phyloP scores from a whole-genome alignment of 2,329 filamentous ascomycete genomes.

The Pseudocercospora musae region DNA sequence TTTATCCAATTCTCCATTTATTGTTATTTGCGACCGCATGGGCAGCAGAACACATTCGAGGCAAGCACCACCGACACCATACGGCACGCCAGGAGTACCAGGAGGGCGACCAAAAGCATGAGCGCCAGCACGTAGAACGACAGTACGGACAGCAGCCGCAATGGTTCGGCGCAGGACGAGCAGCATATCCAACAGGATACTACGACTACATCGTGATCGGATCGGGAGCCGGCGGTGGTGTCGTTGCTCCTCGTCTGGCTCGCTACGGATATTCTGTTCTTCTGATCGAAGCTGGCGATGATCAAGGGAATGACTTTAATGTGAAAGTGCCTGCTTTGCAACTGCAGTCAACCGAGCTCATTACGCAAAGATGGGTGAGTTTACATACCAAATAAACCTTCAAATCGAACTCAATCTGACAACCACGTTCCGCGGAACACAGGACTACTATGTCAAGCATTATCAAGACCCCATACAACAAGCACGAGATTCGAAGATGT shows the following conservation, averaged over 20 bases:
- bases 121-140: background rate
- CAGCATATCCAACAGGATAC: background rate
- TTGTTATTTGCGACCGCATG: background rate
- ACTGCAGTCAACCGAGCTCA: slow-evolving; percentile 54
- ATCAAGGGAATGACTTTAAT: slow-evolving; percentile 52
- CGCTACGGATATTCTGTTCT: slow-evolving; percentile 57
- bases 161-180: background rate
- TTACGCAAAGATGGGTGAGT: slow-evolving; percentile 41
- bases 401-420: background rate
- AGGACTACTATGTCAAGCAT: slow-evolving; percentile 65
- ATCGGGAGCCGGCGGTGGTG: slow-evolving; percentile 59
- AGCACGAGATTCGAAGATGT: slow-evolving; percentile 57
- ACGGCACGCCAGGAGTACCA: background rate
- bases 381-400: background rate
- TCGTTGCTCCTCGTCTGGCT: slow-evolving; percentile 59
- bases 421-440: slow-evolving; percentile 40
- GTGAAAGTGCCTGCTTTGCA: slow-evolving; percentile 56
- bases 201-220: slow-evolving; percentile 65
- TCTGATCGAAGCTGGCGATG: slow-evolving; percentile 59
- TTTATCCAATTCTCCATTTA: background rate
- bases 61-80: background rate
- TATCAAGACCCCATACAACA: slow-evolving; percentile 55
- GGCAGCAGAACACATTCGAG: background rate
- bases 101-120: background rate
- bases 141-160: background rate